These are phyloP conservation scores for Aureobasidium vineae DNA, from an alignment of 2,329 filamentous ascomycete species.

Conservation along the genomic window DNA sequence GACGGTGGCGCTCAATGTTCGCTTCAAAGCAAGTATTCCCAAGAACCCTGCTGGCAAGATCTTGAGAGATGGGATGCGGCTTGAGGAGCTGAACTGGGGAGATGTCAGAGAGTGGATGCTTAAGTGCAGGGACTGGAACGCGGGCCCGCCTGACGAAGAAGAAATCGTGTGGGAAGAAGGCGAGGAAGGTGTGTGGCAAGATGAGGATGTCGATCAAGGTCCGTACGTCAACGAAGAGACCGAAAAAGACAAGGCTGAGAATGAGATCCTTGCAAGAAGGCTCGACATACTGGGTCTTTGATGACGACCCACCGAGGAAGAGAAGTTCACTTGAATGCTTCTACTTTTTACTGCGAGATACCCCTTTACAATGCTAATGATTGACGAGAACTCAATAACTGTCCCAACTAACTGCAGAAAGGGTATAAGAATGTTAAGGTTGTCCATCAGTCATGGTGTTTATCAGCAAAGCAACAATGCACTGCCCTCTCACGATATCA, in stretches of 20 bases:
- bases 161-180: conserved; percentile 1
- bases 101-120: not conserved
- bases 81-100: not conserved
- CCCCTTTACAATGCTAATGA: not conserved
- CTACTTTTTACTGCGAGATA: not conserved
- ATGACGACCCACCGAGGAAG: not conserved
- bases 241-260: not conserved
- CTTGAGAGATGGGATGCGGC: conserved; percentile 28
- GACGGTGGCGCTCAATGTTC: conserved; percentile 31
- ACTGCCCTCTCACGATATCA: not conserved
- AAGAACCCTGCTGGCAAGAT: conserved; percentile 39
- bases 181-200: not conserved
- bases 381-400: not conserved
- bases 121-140: not conserved
- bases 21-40: conserved; percentile 36
- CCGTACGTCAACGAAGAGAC: not conserved
- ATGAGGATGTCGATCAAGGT: not conserved
- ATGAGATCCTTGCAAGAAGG: not conserved
- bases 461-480: not conserved
- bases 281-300: conserved; percentile 3
- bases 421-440: not conserved
- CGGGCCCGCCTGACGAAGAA: not conserved
- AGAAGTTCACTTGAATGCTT: not conserved
- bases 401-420: not conserved
- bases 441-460: not conserved